Conservation (phyloP, 495 filamentous ascomycete species). For the Baudoinia panamericana region DNA sequence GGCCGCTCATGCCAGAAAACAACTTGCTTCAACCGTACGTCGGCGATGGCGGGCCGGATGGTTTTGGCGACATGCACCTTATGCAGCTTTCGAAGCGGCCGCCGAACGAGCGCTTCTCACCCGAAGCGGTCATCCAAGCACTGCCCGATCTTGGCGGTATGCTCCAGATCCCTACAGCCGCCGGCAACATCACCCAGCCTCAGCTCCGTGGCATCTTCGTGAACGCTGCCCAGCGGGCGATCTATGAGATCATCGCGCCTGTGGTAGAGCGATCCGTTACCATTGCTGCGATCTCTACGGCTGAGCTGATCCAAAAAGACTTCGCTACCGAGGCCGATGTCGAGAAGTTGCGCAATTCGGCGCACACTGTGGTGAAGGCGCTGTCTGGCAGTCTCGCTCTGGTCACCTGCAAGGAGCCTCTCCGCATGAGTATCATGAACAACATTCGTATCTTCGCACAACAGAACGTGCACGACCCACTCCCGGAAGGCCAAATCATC, state of each 20-base stretch:
- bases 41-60: conserved; percentile 42
- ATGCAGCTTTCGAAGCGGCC: conserved; percentile 49
- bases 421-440: conserved; percentile 90
- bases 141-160: conserved; percentile 67
- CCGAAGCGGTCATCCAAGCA: conserved; percentile 55
- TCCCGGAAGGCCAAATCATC: conserved; percentile 77
- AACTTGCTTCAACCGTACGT: conserved; percentile 17
- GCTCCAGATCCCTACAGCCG: conserved; percentile 60
- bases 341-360: conserved; percentile 66
- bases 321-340: conserved; percentile 88
- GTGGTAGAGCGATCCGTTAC: conserved; percentile 96
- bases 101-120: conserved; percentile 55
- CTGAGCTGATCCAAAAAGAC: conserved; percentile 87
- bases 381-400: conserved; percentile 85
- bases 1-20: conserved; percentile 30
- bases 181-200: conserved; percentile 29
- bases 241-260: conserved; percentile 88
- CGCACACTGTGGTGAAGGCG: conserved; percentile 81
- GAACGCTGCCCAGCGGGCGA: conserved; percentile 68
- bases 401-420: conserved; percentile 95
- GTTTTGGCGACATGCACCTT: conserved; percentile 66
- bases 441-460: conserved; percentile 72
- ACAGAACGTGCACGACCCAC: conserved; percentile 51
- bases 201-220: conserved; percentile 71
- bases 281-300: conserved; percentile 89